These are phyloP conservation scores for Macaranga tanarius DNA, from an alignment of 441 rosid genomes.

Conservation along the genomic window DNA sequence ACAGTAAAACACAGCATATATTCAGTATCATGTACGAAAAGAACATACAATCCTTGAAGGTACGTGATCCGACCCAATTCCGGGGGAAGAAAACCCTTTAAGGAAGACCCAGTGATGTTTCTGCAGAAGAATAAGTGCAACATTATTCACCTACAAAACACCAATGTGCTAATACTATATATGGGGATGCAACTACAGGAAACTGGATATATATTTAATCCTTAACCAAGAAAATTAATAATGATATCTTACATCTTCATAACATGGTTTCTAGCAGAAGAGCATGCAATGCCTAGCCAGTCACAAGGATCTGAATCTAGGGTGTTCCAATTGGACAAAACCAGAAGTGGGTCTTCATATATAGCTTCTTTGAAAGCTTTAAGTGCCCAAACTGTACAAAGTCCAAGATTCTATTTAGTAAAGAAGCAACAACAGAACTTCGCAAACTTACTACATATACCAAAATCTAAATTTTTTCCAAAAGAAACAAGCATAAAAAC, in stretches of 20 bases:
- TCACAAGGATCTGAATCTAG: conserved; percentile 80
- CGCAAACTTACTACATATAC: conserved; percentile 1
- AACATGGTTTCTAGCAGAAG: conserved; percentile 58
- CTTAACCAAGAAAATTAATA: neutral
- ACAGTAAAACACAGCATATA: neutral
- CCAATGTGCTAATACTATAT: neutral
- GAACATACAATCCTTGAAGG: conserved; percentile 74
- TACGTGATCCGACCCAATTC: conserved; percentile 68
- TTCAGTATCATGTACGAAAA: neutral
- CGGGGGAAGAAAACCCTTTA: conserved; percentile 86
- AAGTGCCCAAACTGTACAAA: conserved; percentile 63
- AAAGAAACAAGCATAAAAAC: neutral
- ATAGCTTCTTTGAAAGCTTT: conserved; percentile 77
- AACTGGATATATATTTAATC: neutral
- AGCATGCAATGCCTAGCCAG: conserved; percentile 75
- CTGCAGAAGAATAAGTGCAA: conserved; percentile 40
- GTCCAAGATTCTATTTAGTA: conserved; percentile 24
- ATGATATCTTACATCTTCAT: conserved; percentile 66
- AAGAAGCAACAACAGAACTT: conserved; percentile 9
- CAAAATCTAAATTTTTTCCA: neutral
- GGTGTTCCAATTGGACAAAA: conserved; percentile 77
- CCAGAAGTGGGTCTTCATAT: conserved; percentile 72
- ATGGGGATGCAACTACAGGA: conserved; percentile 6
- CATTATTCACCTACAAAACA: conserved; percentile 15
- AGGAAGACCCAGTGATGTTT: conserved; percentile 63